Conservation (phyloP, 2,329 filamentous ascomycete species). For the Ophiostoma sp. region DNA sequence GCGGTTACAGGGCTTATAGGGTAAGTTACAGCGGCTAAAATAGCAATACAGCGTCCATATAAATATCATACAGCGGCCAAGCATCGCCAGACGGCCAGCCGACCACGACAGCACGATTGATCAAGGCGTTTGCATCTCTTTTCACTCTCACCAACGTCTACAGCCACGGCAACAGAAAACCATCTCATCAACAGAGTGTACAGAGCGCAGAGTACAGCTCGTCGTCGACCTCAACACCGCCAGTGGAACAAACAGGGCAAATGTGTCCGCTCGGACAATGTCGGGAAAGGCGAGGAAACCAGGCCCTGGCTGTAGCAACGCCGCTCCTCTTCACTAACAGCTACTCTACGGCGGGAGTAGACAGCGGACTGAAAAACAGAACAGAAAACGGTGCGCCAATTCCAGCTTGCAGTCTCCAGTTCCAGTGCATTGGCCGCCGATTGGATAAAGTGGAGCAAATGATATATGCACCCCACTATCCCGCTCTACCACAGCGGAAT, state of each 20-base stretch:
- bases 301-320: conserved; percentile 5
- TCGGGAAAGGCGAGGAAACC: conserved; percentile 17
- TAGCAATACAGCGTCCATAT: too few relatives aligned
- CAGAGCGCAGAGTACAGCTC: neutral
- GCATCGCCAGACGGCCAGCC: neutral
- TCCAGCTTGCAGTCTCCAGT: neutral
- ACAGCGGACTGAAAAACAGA: neutral
- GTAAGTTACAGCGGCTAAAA: too few relatives aligned
- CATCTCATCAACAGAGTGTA: neutral
- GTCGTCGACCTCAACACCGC: too few relatives aligned
- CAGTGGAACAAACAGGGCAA: conserved; percentile 8
- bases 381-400: conserved; percentile 8
- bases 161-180: too few relatives aligned
- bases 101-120: neutral
- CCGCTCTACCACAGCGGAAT: neutral
- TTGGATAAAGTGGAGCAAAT: neutral
- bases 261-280: conserved; percentile 19
- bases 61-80: neutral
- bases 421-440: neutral
- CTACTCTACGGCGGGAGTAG: neutral
- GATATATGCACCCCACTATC: neutral
- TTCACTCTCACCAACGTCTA: too few relatives aligned
- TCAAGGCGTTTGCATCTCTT: too few relatives aligned
- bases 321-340: neutral
- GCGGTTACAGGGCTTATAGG: too few relatives aligned